Evolutionary conservation across 177 flowering plant species (phyloP), one percentile per base, ranked within the genome.

Genomic region (Vitis hybrid): DNA sequence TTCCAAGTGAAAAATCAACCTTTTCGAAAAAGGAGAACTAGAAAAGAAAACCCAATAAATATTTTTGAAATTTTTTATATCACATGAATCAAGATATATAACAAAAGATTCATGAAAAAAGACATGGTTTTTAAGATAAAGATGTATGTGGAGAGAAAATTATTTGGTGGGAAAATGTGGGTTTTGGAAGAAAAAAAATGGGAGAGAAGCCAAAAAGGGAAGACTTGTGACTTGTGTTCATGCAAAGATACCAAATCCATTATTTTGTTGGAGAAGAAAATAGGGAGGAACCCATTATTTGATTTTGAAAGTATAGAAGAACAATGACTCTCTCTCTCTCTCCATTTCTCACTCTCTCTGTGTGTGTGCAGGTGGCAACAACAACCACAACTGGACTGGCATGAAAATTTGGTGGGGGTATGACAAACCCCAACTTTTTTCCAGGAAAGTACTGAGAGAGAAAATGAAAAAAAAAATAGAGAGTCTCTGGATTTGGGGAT

Each of bases 21-120:
- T 67, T 72, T 64, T 54, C 14, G 21, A 60, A 60, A 60, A 12
- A 72, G 46, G 9, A 52, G 72, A 79, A 52, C 18, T 6, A 50
- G 17, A 11, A 15, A 58, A 12, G 51, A 35, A 18, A 13, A 52
- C 46, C 18, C 18, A n/a, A 35, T 4, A 7, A 13, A 62, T 8
- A 50, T 5, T 4, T 32, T 62, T 17, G 15, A 62, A 35, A 5
- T 62, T 50, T 40, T 18, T 57, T 11, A 9, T n/a, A 50, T 11
- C 40, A 12, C 40, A 60, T 60, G 62, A 60, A 60, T 21, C 62
- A 60, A 21, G 12, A 21, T 40, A 7, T 2, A 11, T 6, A 27
- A 18, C 6, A 17, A 21, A 60, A 27, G 62, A 27, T 60, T 27
- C 6, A 18, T 24, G 11, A 19, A 24, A 59, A 24, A 60, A 24